Conservation (phyloP, 2,329 filamentous ascomycete species). For the Cercospora berteroae region DNA sequence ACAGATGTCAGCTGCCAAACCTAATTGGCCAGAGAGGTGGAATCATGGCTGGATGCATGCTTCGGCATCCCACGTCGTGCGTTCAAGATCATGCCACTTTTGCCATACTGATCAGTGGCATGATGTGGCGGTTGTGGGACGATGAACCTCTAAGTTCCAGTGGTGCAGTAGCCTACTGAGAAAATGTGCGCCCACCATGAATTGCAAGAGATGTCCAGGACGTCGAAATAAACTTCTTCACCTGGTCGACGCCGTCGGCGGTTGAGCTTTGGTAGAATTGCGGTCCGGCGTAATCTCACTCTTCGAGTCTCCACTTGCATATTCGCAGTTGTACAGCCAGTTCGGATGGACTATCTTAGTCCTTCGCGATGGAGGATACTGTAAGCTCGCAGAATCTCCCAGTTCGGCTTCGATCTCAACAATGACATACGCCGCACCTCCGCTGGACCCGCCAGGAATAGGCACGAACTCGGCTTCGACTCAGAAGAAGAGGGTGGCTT, state of each 20-base stretch:
- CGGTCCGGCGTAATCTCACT: background rate
- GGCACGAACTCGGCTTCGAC: background rate
- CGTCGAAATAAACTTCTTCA: background rate
- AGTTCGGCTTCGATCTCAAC: background rate
- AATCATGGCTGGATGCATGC: background rate
- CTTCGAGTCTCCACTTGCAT: background rate
- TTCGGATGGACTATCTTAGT: background rate
- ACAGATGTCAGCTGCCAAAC: background rate
- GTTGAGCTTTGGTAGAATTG: background rate
- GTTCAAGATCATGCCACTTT: background rate
- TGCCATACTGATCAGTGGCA: background rate
- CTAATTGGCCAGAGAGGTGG: background rate
- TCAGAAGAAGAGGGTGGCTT: constrained; percentile 75
- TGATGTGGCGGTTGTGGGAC: background rate
- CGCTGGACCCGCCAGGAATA: background rate
- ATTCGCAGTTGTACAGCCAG: background rate
- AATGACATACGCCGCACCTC: background rate
- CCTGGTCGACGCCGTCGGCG: background rate
- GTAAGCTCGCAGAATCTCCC: background rate
- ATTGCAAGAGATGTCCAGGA: background rate
- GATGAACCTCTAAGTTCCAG: background rate
- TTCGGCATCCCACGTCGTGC: background rate
- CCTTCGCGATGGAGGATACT: background rate
- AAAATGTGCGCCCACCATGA: background rate
- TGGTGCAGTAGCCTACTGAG: background rate